phyloP scores from a whole-genome alignment of 768 basidiomycete genomes.

The Vararia minispora region DNA sequence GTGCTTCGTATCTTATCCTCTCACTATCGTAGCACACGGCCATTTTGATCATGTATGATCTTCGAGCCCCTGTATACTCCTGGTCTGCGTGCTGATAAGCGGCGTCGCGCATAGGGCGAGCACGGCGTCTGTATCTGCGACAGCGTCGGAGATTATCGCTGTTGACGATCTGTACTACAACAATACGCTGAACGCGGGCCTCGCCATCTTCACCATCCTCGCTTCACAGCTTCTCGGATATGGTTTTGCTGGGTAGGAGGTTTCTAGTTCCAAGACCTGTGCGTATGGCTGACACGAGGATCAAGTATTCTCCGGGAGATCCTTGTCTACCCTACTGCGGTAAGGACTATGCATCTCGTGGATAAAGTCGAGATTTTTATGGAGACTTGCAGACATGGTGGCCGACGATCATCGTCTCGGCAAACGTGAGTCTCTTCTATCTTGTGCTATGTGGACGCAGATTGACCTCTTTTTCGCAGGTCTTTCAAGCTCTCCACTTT shows the following conservation, averaged over 20 bases:
- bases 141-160: conserved; percentile 24
- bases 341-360: neutral
- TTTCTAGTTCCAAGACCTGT: neutral
- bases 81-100: neutral
- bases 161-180: conserved; percentile 22
- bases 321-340: conserved; percentile 17
- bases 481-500: conserved; percentile 26
- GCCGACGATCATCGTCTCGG: neutral
- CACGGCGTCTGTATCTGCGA: conserved; percentile 21
- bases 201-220: conserved; percentile 33
- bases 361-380: neutral
- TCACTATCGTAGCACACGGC: conserved; percentile 7
- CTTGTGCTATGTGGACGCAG: conserved; percentile 12
- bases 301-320: conserved; percentile 16
- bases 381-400: conserved; percentile 11
- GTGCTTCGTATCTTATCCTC: conserved; percentile 1
- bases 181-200: conserved; percentile 29
- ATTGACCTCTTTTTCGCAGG: conserved; percentile 18
- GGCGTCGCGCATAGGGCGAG: conserved; percentile 11
- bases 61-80: too few relatives aligned
- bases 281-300: neutral
- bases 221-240: conserved; percentile 30
- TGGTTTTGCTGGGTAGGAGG: conserved; percentile 23
- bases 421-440: neutral
- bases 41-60: conserved; percentile 20